phyloP scores from a whole-genome alignment of 169 alveolate species.

The Neospora caninum region DNA sequence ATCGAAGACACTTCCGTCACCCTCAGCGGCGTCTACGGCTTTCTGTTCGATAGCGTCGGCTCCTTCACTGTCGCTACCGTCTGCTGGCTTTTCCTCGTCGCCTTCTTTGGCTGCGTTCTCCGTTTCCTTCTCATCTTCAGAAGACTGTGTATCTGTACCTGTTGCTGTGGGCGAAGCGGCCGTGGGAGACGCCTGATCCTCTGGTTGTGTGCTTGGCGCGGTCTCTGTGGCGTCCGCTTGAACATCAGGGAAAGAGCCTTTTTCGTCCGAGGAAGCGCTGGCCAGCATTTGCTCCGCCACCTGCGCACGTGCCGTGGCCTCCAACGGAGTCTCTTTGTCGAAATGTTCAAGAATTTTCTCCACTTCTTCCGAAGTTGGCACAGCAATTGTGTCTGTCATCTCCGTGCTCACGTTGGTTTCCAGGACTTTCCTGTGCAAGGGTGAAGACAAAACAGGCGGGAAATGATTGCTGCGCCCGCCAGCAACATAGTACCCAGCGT shows the following conservation, averaged over 20 bases:
- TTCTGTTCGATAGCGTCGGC: background rate
- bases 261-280: background rate
- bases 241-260: background rate
- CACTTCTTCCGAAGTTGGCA: slow-evolving; percentile 4
- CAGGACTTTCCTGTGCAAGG: background rate
- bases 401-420: background rate
- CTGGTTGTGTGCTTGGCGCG: too few species aligned
- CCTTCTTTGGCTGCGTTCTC: background rate
- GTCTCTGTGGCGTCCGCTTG: too few species aligned
- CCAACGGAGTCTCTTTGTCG: slow-evolving; percentile 12
- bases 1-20: background rate
- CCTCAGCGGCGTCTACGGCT: background rate
- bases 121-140: background rate
- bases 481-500: background rate
- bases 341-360: background rate
- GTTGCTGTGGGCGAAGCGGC: too few species aligned
- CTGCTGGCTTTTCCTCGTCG: background rate
- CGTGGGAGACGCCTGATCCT: too few species aligned
- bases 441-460: background rate
- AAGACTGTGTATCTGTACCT: too few species aligned
- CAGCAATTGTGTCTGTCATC: background rate
- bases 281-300: slow-evolving; percentile 7
- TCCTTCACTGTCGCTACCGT: background rate
- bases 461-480: background rate
- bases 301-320: slow-evolving; percentile 7